Evolutionary conservation across 2,329 filamentous ascomycete species (phyloP).

Genomic region (Neopestalotiopsis sp.): DNA sequence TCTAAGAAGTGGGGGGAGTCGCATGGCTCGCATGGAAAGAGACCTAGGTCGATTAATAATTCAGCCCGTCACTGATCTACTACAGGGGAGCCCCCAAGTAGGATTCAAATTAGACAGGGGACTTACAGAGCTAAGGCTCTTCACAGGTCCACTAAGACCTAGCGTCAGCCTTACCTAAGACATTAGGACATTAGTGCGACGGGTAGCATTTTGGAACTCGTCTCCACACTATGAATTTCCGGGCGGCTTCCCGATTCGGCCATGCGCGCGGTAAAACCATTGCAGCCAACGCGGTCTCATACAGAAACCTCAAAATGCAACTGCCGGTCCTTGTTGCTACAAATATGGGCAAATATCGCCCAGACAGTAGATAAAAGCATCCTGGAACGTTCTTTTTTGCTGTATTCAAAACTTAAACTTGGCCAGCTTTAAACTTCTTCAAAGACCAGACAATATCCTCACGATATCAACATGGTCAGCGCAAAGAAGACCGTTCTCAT

Average conservation of each 20-base stretch:
- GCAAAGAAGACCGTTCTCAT: conserved; percentile 19
- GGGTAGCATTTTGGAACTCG: too few species aligned
- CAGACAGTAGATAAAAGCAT: not conserved
- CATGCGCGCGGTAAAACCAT: not conserved
- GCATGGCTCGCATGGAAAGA: too few species aligned
- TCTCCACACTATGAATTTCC: not conserved
- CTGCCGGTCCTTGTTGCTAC: not conserved
- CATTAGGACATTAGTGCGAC: too few species aligned
- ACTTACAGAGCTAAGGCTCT: not conserved
- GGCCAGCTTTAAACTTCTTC: not conserved
- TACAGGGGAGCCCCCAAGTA: not conserved
- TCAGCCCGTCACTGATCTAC: not conserved
- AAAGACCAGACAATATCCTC: not conserved
- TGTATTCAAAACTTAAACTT: not conserved
- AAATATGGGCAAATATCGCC: not conserved
- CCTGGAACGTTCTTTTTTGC: not conserved
- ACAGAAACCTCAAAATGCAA: not conserved
- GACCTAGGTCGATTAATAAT: not conserved
- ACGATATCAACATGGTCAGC: not conserved
- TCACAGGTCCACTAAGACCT: not conserved
- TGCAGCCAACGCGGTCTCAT: not conserved
- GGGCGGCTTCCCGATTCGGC: not conserved
- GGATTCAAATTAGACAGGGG: not conserved
- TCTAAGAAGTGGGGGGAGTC: too few species aligned
- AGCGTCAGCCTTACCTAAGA: too few species aligned